Evolutionary conservation across 805 yeast species (phyloP).

Genomic region (Starmerella gropengiesseri): DNA sequence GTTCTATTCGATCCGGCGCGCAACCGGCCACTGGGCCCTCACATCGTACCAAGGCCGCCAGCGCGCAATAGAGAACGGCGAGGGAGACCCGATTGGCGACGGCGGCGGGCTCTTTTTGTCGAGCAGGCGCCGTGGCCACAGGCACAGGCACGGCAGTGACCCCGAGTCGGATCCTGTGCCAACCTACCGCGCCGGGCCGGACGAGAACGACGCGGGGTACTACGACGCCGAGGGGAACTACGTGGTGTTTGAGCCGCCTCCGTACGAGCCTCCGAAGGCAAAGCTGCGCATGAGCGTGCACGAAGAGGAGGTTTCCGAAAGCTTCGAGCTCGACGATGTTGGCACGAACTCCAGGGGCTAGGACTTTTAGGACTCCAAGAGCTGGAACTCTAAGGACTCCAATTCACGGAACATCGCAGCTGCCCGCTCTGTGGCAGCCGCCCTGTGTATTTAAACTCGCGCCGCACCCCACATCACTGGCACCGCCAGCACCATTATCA

Average conservation of each 20-base stretch:
- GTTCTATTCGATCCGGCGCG: conserved; percentile 1
- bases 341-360: too few species aligned
- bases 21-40: conserved; percentile 8
- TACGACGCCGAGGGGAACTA: conserved; percentile 19
- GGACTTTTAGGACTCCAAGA: too few species aligned
- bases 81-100: not conserved
- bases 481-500: too few species aligned
- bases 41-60: not conserved
- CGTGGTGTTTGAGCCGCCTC: conserved; percentile 16
- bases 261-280: conserved; percentile 16
- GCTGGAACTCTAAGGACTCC: too few species aligned
- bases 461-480: too few species aligned
- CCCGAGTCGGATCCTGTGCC: conserved; percentile 19
- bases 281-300: conserved; percentile 1
- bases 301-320: not conserved
- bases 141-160: not conserved
- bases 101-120: conserved; percentile 3
- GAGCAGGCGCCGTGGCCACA: conserved; percentile 2
- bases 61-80: not conserved
- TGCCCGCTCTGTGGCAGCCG: too few species aligned
- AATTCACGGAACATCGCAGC: too few species aligned
- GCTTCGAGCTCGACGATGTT: not conserved
- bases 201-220: conserved; percentile 18
- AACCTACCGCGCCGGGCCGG: conserved; percentile 16
- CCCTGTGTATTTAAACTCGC: too few species aligned